These are phyloP conservation scores for Brassica juncea DNA, from an alignment of 345 rosid genomes.

Conservation along the genomic window DNA sequence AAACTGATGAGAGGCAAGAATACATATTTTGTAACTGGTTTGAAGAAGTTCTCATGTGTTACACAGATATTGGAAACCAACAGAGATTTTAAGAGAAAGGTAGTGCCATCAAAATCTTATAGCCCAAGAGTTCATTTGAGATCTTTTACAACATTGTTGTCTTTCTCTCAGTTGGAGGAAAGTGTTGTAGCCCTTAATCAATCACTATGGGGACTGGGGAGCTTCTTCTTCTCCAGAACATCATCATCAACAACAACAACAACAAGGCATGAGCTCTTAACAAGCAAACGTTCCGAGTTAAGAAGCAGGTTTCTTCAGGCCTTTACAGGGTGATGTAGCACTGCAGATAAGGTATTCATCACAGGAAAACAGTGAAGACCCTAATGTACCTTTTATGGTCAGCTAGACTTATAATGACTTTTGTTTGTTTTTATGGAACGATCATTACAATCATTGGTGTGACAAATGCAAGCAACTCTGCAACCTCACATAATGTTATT, in stretches of 20 bases:
- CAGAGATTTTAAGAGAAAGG: too few relatives aligned
- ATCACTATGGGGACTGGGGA: constrained; percentile 17
- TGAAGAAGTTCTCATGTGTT: too few relatives aligned
- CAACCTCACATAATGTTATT: constrained; percentile 40
- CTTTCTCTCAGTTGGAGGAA: constrained; percentile 31
- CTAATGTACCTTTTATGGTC: background rate
- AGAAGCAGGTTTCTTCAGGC: constrained; percentile 39
- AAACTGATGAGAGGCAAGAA: too few relatives aligned
- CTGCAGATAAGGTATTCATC: constrained; percentile 41
- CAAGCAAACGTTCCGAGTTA: constrained; percentile 29
- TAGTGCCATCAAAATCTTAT: too few relatives aligned
- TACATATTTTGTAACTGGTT: too few relatives aligned
- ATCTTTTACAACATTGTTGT: too few relatives aligned
- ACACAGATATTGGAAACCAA: too few relatives aligned
- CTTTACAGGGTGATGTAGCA: constrained; percentile 39
- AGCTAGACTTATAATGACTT: background rate
- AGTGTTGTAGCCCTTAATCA: constrained; percentile 36
- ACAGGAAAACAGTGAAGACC: background rate
- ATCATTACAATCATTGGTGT: constrained; percentile 38
- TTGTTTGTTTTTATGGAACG: constrained; percentile 14
- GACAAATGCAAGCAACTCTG: constrained; percentile 37
- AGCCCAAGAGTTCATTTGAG: too few relatives aligned
- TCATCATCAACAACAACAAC: constrained; percentile 30
- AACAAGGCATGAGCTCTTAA: constrained; percentile 32
- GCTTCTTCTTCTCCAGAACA: constrained; percentile 26